phyloP scores from a whole-genome alignment of 2,329 filamentous ascomycete genomes.

The Colletotrichum nymphaeae region DNA sequence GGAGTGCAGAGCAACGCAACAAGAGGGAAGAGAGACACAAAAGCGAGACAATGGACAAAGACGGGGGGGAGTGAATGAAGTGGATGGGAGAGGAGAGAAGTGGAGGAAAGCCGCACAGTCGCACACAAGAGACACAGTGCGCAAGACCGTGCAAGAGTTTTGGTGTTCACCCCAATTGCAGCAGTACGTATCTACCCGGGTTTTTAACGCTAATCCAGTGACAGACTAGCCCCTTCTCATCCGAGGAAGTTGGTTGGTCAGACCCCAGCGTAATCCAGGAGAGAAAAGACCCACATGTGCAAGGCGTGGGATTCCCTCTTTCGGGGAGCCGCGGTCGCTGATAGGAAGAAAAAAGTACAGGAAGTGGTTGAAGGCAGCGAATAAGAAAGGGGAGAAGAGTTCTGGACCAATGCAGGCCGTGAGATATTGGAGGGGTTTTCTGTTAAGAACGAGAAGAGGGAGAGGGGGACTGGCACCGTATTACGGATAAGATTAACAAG shows the following conservation, averaged over 20 bases:
- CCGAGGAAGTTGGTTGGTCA: conserved; percentile 17
- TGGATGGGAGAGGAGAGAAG: conserved; percentile 10
- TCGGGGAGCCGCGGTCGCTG: conserved; percentile 24
- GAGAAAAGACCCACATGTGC: neutral
- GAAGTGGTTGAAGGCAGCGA: neutral
- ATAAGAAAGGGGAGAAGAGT: neutral
- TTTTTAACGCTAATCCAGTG: neutral
- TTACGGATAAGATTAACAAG: neutral
- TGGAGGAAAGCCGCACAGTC: conserved; percentile 1
- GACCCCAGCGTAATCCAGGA: neutral
- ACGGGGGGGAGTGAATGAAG: conserved; percentile 17
- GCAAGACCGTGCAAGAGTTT: neutral
- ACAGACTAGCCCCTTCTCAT: neutral
- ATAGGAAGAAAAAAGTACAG: conserved; percentile 17
- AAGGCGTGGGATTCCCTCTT: conserved; percentile 33
- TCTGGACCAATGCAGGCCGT: neutral
- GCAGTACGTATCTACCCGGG: neutral
- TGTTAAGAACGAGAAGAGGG: neutral
- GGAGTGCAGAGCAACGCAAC: conserved; percentile 4
- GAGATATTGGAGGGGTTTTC: neutral
- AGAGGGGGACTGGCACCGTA: neutral
- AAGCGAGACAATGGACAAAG: neutral
- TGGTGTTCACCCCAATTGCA: neutral
- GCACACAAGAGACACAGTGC: neutral
- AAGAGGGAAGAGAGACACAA: neutral